Percentiles rank a stretch among this genome's conserved stretches.
These are phyloP conservation scores for Ziziphus jujuba DNA, from an alignment of 306 rosid genomes.

Conservation along the genomic window DNA sequence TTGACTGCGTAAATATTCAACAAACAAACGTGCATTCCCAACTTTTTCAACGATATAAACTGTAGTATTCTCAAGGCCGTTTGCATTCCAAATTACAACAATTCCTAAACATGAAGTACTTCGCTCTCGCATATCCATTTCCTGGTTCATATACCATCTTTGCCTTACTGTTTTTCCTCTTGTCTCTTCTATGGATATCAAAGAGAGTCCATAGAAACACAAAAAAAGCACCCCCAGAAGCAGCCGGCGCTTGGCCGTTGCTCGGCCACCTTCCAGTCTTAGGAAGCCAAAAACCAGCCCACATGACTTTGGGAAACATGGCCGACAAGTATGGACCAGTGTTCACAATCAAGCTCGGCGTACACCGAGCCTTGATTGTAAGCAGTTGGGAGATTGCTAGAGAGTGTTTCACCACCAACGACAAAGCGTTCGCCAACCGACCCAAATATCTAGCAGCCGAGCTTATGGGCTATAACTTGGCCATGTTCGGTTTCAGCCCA, in stretches of 20 bases:
- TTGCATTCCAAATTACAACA: too few species aligned
- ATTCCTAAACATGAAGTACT: background rate
- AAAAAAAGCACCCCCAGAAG: conserved; percentile 27
- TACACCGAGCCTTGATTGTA: conserved; percentile 3
- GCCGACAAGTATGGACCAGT: conserved; percentile 33
- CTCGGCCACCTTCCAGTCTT: conserved; percentile 40
- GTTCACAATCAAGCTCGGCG: conserved; percentile 18
- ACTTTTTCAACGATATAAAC: too few species aligned
- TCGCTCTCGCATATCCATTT: background rate
- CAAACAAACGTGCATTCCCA: too few species aligned
- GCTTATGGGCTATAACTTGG: conserved; percentile 18
- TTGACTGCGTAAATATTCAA: too few species aligned
- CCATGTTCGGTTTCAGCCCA: conserved; percentile 26
- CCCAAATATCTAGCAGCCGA: conserved; percentile 13
- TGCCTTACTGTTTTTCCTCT: background rate
- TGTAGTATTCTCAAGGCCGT: too few species aligned
- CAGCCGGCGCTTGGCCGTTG: conserved; percentile 37
- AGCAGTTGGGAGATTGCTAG: conserved; percentile 17
- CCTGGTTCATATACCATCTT: background rate
- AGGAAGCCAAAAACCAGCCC: conserved; percentile 20
- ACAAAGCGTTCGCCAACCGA: conserved; percentile 19
- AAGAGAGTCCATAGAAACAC: background rate
- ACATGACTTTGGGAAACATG: conserved; percentile 23
- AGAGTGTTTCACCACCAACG: conserved; percentile 33
- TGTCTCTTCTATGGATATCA: background rate